Conservation (phyloP, 2,329 filamentous ascomycete genomes). For the Alternaria metachromatica region DNA sequence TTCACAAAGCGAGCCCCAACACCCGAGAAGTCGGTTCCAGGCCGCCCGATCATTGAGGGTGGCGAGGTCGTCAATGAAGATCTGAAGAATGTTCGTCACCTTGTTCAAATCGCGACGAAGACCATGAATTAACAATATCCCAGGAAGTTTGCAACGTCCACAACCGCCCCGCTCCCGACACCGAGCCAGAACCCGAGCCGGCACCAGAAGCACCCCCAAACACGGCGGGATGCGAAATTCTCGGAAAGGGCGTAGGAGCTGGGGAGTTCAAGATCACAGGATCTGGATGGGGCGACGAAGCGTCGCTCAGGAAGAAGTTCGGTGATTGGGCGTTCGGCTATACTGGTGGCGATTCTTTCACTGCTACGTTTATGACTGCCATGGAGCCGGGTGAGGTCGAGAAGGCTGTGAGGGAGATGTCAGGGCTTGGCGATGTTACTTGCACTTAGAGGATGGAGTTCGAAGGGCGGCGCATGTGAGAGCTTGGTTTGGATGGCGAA, state of each 20-base stretch:
- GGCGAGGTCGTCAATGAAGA: background rate
- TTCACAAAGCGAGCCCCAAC: background rate
- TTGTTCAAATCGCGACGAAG: background rate
- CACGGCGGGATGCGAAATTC: background rate
- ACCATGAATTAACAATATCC: background rate
- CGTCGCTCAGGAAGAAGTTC: background rate
- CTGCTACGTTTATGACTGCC: accelerated
- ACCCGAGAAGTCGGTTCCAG: background rate
- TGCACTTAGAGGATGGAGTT: background rate
- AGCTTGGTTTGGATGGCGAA: accelerated
- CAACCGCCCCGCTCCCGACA: background rate
- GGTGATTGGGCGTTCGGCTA: background rate
- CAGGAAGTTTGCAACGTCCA: background rate
- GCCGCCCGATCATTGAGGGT: background rate
- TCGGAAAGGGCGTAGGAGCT: accelerated
- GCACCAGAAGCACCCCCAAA: background rate
- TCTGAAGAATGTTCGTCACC: background rate
- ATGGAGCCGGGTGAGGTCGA: accelerated
- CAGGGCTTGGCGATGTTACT: background rate
- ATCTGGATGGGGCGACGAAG: background rate
- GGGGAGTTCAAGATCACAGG: background rate
- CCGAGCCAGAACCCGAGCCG: background rate
- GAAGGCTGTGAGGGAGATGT: background rate
- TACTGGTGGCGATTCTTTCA: background rate
- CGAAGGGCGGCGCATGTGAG: background rate